A percentile compares a stretch with the other conserved stretches of the same genome.
Evolutionary conservation across 495 filamentous ascomycete genomes (phyloP).

Genomic region (Penicillium taxi): DNA sequence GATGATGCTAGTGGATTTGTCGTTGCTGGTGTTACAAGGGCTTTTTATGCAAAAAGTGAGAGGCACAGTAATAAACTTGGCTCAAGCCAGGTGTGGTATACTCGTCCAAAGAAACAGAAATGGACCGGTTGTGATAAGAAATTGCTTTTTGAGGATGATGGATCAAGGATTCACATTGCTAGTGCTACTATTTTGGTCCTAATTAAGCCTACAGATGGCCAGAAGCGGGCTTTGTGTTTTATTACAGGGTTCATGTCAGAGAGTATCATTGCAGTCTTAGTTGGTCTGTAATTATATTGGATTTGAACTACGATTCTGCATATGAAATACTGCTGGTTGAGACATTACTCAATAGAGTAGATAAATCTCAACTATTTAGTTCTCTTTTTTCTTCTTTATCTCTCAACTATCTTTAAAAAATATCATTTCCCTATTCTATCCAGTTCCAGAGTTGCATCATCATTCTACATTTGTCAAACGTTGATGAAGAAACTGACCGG

Average conservation of each 20-base stretch:
- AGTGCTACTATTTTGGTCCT: slow-evolving; percentile 49
- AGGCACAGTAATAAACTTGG: slow-evolving; percentile 34
- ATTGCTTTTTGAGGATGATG: not conserved
- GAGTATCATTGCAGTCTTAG: slow-evolving; percentile 44
- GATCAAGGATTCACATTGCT: slow-evolving; percentile 7
- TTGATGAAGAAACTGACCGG: too few species aligned
- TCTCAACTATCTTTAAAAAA: too few species aligned
- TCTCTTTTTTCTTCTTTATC: too few species aligned
- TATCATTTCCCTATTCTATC: too few species aligned
- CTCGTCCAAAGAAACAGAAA: slow-evolving; percentile 15
- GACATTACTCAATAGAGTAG: too few species aligned
- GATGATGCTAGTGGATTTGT: slow-evolving; percentile 51
- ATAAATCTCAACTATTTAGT: too few species aligned
- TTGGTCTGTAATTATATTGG: slow-evolving; percentile 40
- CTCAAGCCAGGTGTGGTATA: slow-evolving; percentile 42
- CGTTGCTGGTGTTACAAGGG: slow-evolving; percentile 40
- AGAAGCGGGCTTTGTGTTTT: slow-evolving; percentile 49
- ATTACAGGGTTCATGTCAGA: slow-evolving; percentile 48
- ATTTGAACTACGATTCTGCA: too few species aligned
- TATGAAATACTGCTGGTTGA: too few species aligned
- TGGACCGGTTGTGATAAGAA: slow-evolving; percentile 37
- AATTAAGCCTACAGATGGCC: slow-evolving; percentile 32
- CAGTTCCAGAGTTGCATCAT: too few species aligned
- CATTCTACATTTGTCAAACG: too few species aligned
- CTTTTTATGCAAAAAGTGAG: slow-evolving; percentile 25